Evolutionary conservation across 768 basidiomycete genomes (phyloP).

Genomic region (Termitomyces sp.): DNA sequence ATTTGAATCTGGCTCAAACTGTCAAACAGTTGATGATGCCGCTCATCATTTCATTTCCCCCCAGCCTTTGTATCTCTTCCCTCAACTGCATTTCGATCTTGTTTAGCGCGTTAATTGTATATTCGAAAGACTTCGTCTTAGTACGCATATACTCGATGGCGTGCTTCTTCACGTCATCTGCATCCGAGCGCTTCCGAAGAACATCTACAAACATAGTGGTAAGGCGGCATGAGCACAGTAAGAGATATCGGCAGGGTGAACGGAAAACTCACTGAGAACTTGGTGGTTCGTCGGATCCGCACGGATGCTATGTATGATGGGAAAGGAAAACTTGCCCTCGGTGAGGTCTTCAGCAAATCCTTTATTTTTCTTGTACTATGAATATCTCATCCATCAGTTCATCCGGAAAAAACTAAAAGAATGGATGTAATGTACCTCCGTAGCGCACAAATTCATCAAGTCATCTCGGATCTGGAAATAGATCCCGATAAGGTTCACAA

Average conservation of each 20-base stretch:
- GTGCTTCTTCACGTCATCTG: slow-evolving; percentile 74
- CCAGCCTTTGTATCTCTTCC: neutral
- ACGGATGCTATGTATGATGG: slow-evolving; percentile 85
- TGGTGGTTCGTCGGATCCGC: slow-evolving; percentile 71
- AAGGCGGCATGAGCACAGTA: neutral
- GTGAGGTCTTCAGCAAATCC: slow-evolving; percentile 92
- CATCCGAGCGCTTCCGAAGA: slow-evolving; percentile 81
- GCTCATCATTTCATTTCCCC: neutral
- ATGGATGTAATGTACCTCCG: slow-evolving; percentile 45
- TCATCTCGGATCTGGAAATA: slow-evolving; percentile 95
- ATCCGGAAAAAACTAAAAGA: neutral
- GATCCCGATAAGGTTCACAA: slow-evolving; percentile 35
- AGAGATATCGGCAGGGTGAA: neutral
- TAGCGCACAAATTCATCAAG: slow-evolving; percentile 89
- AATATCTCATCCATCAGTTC: neutral
- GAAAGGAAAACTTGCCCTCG: slow-evolving; percentile 98
- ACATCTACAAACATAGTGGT: slow-evolving; percentile 48
- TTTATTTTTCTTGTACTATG: slow-evolving; percentile 76
- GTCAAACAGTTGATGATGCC: neutral
- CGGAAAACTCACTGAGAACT: slow-evolving; percentile 63
- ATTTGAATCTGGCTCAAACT: too few relatives aligned
- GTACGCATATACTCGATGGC: slow-evolving; percentile 73
- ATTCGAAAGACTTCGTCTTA: slow-evolving; percentile 81
- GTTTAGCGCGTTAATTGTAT: slow-evolving; percentile 65
- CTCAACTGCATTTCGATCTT: neutral